Evolutionary conservation across 805 yeast species (phyloP), one percentile per base, ranked within the genome.

Genomic region (Grigorovia yakushimaensis): DNA sequence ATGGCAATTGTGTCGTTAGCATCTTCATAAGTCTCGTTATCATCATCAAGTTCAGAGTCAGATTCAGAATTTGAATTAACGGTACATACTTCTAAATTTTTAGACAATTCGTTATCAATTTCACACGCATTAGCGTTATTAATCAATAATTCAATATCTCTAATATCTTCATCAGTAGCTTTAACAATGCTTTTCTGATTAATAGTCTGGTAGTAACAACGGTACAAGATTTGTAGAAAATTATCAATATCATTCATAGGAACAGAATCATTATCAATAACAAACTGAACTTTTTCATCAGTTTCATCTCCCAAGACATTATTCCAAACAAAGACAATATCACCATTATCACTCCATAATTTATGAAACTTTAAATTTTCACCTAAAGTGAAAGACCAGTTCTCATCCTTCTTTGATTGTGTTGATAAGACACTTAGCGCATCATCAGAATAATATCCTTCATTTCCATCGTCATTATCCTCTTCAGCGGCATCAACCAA

Each of bases 281-380:
- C 73, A 65, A 86, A 89, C 64, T 88, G 95, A 64, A 83, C 88
- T 52, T 72, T 68, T 58, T 89, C 97, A 21, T 88, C 96, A 5
- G 73, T 72, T 15, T 76, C 74, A 57, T 89, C 96, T n/a, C 96
- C 96, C 41, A 79, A 80, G 36, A 79, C 60, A 62, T 93, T 96
- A 13, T 68, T 72, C 98, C 98, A 91, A 0, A 82, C 71, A 23
- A 91, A 74, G 1, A 81, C 78, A 38, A 72, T 67, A 4, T 74
- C 68, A 1, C 82, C 84, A 36, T 78, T 76, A 39, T 70, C 64
- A 46, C 75, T 74, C 48, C 75, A 70, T 48, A 70, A 71, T 48
- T 76, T 72, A 49, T 78, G 72, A 44, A 89, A 69, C 38, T 73
- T 68, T 47, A 91, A 67, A 3, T 75, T 75, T 50, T 77, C 78